Evolutionary conservation across 805 yeast genomes (phyloP), one percentile per base, ranked within the genome.

Genomic region (Yamadazyma ubonensis): DNA sequence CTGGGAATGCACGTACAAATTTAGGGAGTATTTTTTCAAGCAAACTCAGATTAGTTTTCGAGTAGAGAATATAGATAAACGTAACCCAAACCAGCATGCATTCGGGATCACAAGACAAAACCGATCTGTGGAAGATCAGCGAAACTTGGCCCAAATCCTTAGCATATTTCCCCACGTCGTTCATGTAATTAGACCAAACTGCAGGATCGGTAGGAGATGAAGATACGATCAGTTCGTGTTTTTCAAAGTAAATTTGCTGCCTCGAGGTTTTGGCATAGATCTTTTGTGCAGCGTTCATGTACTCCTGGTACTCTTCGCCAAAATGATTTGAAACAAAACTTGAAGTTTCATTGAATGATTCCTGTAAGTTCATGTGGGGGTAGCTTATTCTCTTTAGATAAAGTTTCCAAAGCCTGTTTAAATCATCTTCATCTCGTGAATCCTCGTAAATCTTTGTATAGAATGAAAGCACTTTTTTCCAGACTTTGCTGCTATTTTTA

Each of bases 321-420:
- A 47, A 54, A 32, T 59, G 29, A 2, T 40, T 26, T 1, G 77
- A 57, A 2, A 76, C 58, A 38, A 74, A 71, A 0, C 53, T 18
- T 1, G 80, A 76, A 31, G 60, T 67, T 1, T 55, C 54, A 7
- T 59, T 52, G 47, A 61, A 70, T 0, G 78, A 67, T 0, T 63
- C 61, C 3, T 70, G 73, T 6, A 75, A 39, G 2, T 55, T 48
- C 1, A 49, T 41, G 51, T 75, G 79, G 0, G 80, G 80, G 7
- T 51, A 45, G 1, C 48, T 28, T 4, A 78, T 50, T 28, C 75
- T 53, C 19, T 57, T 48, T 4, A 60, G 36, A 51, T 63, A 57
- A 4, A 61, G 33, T 6, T 41, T 44, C 29, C 56, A 50, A 4
- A 59, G 26, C 12, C 33, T 33, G 11, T 54, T 53, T 26, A 58